Evolutionary conservation across 768 basidiomycete genomes (phyloP), one percentile per base, ranked within the genome.

Genomic region (Suillus placidus): DNA sequence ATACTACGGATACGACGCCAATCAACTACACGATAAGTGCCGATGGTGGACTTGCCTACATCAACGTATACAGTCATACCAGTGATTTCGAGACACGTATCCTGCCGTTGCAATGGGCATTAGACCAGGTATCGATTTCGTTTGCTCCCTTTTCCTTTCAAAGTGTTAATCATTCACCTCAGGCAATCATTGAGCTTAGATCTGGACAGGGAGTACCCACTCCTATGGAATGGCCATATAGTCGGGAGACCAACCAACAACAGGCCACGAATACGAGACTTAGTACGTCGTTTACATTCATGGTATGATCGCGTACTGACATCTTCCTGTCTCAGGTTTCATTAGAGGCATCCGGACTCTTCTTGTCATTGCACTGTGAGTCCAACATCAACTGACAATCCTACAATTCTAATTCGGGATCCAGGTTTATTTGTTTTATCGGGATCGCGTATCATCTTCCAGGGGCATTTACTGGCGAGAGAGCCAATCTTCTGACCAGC

Each of bases 381-480:
- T 77, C 0, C 23, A 20, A 54, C 20, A 16, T 12, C n/a, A 51
- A 30, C 62, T n/a, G 16, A 43, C 7, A 9, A 43, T 6, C 1
- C 16, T 63, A 32, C 14, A 8, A n/a, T 3, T 35, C 67, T 73
- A 16, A 71, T 5, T 4, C 6, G 6, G 34, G 2, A 42, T 38
- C 12, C 61, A 90, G 89, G 32, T 93, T 92, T 70, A 77, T 93
- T 16, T 84, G 85, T 63, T 93, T 85, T 74, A 77, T 91, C 38
- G 91, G 91, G 30, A 88, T 93, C 51, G 81, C 87, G 0, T 93
- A 93, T 71, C 92, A 94, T 68, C 83, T 92, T 2, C 89, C 92
- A 14, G 92, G 91, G 3, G 82, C 88, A 9, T 84, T 90, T 51
- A 80, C 87, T 14, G 82, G 81, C 7, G 92, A 94, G 73, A 82